Conservation (phyloP, 768 basidiomycete genomes). For the Lyophyllum atratum region DNA sequence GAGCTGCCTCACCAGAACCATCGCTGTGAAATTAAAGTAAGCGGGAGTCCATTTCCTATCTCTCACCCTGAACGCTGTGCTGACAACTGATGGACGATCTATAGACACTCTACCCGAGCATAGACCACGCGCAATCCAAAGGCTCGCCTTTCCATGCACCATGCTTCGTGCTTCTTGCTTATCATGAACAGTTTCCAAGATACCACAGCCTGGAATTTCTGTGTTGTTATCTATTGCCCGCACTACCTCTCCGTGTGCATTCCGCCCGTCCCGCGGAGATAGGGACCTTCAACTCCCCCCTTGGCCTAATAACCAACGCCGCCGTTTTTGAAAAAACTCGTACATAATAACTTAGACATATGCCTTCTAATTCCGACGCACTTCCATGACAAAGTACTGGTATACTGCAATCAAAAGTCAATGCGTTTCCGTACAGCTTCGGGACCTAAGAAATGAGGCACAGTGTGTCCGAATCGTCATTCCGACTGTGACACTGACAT, state of each 20-base stretch:
- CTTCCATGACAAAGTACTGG: neutral
- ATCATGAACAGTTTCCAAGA: neutral
- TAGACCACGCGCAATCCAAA: neutral
- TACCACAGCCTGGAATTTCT: neutral
- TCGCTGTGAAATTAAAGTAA: slow-evolving; percentile 22
- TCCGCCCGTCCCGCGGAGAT: slow-evolving; percentile 5
- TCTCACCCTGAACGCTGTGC: neutral
- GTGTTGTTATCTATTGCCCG: neutral
- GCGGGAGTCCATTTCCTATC: neutral
- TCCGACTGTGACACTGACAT: too few relatives aligned
- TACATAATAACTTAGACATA: neutral
- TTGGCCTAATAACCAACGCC: neutral
- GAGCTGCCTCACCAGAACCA: slow-evolving; percentile 10
- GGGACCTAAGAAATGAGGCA: too few relatives aligned
- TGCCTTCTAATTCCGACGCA: neutral
- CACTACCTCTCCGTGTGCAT: neutral
- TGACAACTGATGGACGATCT: neutral
- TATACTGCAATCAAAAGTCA: neutral
- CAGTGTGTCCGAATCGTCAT: too few relatives aligned
- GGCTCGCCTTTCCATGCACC: neutral
- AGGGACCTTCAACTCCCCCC: neutral
- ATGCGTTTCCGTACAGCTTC: neutral
- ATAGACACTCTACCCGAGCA: slow-evolving; percentile 12
- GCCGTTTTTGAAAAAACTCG: neutral
- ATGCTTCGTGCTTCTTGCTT: neutral